Conservation (phyloP, 345 rosid species). For the Erucastrum elatum region DNA sequence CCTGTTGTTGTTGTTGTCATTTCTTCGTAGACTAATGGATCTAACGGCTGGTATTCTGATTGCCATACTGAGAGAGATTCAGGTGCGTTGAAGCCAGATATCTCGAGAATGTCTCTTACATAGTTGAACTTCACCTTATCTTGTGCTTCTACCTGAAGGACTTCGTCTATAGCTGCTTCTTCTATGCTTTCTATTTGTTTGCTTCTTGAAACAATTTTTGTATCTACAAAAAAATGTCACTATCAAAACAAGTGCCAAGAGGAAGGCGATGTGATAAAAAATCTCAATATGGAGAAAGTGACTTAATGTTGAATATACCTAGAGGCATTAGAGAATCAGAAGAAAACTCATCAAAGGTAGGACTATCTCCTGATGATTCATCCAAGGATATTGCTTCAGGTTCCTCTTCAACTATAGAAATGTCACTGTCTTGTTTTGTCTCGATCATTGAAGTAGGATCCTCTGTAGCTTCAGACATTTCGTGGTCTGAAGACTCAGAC, state of each 20-base stretch:
- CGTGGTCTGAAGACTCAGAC: conserved; percentile 20
- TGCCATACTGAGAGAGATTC: conserved; percentile 67
- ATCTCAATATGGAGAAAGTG: neutral
- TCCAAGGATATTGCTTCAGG: conserved; percentile 5
- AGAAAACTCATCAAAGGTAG: conserved; percentile 17
- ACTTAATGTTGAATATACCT: conserved; percentile 38
- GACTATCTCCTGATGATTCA: conserved; percentile 36
- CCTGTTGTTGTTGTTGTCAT: conserved; percentile 38
- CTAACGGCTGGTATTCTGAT: conserved; percentile 63
- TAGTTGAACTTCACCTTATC: conserved; percentile 55
- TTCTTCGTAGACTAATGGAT: conserved; percentile 57
- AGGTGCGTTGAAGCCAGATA: conserved; percentile 61
- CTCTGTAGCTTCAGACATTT: conserved; percentile 28
- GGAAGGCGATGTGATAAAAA: neutral
- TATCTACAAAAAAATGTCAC: neutral
- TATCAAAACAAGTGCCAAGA: neutral
- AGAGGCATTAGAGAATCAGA: conserved; percentile 12
- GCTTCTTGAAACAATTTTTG: conserved; percentile 11
- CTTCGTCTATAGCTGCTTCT: conserved; percentile 25
- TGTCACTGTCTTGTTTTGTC: conserved; percentile 8
- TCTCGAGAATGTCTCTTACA: conserved; percentile 64
- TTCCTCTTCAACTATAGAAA: neutral
- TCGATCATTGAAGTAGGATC: conserved; percentile 15
- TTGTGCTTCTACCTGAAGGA: conserved; percentile 44
- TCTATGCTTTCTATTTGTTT: conserved; percentile 19